Percentiles rank a stretch among this genome's conserved stretches.
These are phyloP conservation scores for Zanthoxylum bungeanum DNA, from an alignment of 345 rosid species.

Conservation along the genomic window DNA sequence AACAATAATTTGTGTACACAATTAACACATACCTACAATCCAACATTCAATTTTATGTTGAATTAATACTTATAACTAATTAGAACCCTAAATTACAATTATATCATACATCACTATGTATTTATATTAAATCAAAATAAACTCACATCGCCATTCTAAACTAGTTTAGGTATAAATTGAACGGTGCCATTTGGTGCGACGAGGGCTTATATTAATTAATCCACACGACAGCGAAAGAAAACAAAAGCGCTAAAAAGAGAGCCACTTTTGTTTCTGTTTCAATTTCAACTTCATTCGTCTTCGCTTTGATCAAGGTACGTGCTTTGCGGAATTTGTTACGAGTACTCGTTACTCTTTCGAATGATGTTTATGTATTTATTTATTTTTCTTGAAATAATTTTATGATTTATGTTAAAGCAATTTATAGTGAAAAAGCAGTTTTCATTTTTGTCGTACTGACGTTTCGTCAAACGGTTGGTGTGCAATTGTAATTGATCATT, in stretches of 20 bases:
- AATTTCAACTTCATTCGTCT: neutral
- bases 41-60: too few species aligned
- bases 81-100: too few species aligned
- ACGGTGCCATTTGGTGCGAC: neutral
- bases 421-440: neutral
- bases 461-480: conserved; percentile 1
- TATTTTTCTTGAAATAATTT: neutral
- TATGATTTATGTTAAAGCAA: neutral
- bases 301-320: neutral
- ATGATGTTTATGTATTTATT: neutral
- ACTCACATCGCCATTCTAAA: too few species aligned
- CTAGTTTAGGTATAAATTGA: too few species aligned
- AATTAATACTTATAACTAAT: too few species aligned
- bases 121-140: too few species aligned
- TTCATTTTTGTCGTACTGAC: neutral
- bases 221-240: neutral
- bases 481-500: neutral
- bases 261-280: neutral
- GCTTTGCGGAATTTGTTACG: neutral
- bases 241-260: neutral
- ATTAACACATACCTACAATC: too few species aligned
- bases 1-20: too few species aligned
- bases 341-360: neutral
- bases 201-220: neutral
- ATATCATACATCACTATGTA: too few species aligned